Evolutionary conservation across 2,329 filamentous ascomycete species (phyloP).

Genomic region (Grosmannia serpens): DNA sequence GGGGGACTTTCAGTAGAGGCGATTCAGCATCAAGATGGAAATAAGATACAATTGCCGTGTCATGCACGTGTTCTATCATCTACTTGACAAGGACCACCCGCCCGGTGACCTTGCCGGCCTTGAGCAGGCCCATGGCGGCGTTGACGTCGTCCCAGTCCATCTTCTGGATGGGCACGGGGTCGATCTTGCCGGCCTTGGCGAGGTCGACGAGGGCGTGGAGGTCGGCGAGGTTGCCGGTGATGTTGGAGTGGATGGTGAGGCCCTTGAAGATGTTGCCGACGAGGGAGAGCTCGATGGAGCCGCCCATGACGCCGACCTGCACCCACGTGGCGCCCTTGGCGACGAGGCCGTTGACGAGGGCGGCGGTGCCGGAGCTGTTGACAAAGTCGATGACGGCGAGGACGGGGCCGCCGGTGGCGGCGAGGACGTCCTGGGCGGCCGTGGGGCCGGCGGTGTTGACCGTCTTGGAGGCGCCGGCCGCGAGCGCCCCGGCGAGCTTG

Average conservation of each 20-base stretch:
- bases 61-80: background rate
- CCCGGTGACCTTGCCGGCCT: conserved; percentile 2
- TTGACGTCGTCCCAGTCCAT: conserved; percentile 6
- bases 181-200: conserved; percentile 1
- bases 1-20: too few relatives aligned
- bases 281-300: conserved; percentile 3
- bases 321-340: conserved; percentile 8
- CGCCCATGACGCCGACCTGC: conserved; percentile 9
- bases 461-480: conserved; percentile 14
- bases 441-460: conserved; percentile 5
- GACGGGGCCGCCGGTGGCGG: conserved; percentile 7
- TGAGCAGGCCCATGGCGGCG: conserved; percentile 5
- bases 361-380: conserved; percentile 5
- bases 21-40: too few relatives aligned
- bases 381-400: conserved; percentile 9
- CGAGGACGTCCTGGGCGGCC: conserved; percentile 11
- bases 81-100: conserved; percentile 4
- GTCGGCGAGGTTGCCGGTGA: conserved; percentile 5
- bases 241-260: conserved; percentile 6
- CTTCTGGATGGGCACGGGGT: conserved; percentile 1
- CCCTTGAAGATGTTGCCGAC: conserved; percentile 7
- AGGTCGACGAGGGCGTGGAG: background rate
- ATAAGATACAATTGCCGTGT: too few relatives aligned
- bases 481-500: conserved; percentile 1
- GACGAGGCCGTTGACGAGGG: conserved; percentile 3